A percentile compares a stretch with the other conserved stretches of the same genome.
Conservation (phyloP, 495 filamentous ascomycete genomes). For the Aspergillus funiculosus region DNA sequence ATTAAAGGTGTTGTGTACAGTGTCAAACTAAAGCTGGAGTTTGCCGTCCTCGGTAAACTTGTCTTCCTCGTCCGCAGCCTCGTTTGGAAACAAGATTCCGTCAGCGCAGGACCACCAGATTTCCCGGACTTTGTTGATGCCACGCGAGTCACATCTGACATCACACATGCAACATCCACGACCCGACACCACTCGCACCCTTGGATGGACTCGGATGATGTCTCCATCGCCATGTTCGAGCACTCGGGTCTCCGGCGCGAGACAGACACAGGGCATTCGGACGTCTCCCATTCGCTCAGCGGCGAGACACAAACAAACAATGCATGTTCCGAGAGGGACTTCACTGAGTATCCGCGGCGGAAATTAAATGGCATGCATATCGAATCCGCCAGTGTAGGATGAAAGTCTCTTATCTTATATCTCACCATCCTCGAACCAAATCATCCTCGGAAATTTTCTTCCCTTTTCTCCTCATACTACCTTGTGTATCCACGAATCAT, state of each 20-base stretch:
- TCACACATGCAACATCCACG: slow-evolving; percentile 35
- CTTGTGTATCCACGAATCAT: too few species aligned
- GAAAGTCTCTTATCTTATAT: background rate
- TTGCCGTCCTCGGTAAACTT: slow-evolving; percentile 52
- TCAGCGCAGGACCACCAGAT: slow-evolving; percentile 15
- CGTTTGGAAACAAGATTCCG: slow-evolving; percentile 39
- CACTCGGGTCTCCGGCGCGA: slow-evolving; percentile 21
- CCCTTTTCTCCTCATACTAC: too few species aligned
- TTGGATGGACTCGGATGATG: slow-evolving; percentile 36
- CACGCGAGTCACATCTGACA: slow-evolving; percentile 38
- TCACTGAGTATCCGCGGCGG: slow-evolving; percentile 1
- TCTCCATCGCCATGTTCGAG: slow-evolving; percentile 45
- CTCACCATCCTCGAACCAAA: background rate
- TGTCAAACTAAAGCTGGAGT: slow-evolving; percentile 63
- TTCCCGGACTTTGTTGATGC: slow-evolving; percentile 45
- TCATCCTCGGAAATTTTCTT: too few species aligned
- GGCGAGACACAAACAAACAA: slow-evolving; percentile 30
- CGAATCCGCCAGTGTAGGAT: background rate
- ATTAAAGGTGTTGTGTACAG: slow-evolving; percentile 57
- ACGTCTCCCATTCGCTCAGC: slow-evolving; percentile 30
- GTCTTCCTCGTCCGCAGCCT: slow-evolving; percentile 38
- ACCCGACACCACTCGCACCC: slow-evolving; percentile 21
- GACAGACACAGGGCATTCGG: slow-evolving; percentile 22
- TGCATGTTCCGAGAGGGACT: slow-evolving; percentile 8
- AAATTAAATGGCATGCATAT: too few species aligned